Evolutionary conservation across 148 eudicot species (phyloP).

Genomic region (Rhododendron griersonianum): DNA sequence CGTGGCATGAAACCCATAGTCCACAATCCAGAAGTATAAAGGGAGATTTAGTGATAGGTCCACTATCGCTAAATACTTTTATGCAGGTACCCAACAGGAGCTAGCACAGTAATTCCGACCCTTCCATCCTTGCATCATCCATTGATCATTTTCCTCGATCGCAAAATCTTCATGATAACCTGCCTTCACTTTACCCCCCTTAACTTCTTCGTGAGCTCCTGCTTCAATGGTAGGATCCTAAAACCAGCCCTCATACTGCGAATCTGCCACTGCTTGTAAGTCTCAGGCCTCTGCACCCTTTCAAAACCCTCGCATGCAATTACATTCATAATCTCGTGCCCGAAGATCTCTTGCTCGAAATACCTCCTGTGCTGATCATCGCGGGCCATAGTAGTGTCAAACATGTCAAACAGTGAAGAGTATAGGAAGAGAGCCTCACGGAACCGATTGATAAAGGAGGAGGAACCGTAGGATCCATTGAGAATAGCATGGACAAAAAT

Average conservation of each 20-base stretch:
- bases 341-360: constrained; percentile 2
- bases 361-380: background rate
- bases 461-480: background rate
- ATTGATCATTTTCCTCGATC: too few relatives aligned
- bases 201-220: too few relatives aligned
- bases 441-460: background rate
- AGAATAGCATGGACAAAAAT: background rate
- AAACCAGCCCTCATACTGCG: constrained; percentile 18
- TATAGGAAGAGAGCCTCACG: constrained; percentile 1
- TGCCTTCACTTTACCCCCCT: too few relatives aligned
- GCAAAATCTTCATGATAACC: too few relatives aligned
- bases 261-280: constrained; percentile 25
- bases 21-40: too few relatives aligned
- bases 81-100: too few relatives aligned
- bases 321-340: background rate
- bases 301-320: constrained; percentile 2
- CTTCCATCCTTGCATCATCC: too few relatives aligned
- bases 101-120: too few relatives aligned
- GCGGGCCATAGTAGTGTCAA: background rate
- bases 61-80: too few relatives aligned
- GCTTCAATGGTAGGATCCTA: background rate
- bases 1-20: too few relatives aligned
- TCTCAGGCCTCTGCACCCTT: constrained; percentile 14
- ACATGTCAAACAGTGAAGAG: constrained; percentile 9
- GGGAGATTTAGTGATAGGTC: too few relatives aligned